Evolutionary conservation across 192 early-diverging fungal genomes (phyloP), one percentile per base, ranked within the genome.

Genomic region (Linnemannia elongata): DNA sequence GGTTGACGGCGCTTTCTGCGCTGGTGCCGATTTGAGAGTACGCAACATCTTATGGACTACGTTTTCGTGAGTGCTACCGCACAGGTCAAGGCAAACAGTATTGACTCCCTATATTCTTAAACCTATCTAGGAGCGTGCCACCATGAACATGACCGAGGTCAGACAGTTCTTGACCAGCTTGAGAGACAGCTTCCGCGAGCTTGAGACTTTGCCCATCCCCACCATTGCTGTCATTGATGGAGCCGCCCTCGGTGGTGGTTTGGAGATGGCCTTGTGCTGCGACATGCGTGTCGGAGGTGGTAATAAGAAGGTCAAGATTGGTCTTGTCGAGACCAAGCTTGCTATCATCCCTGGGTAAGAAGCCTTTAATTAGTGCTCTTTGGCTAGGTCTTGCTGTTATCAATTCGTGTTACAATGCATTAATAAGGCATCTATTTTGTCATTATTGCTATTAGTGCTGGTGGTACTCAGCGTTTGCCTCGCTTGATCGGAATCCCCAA

Each of bases 191-290:
- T 99, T 97, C 78, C 88, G 91, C 47, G 96, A 97, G 45, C 92
- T 99, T 10, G 98, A 95, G 93, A 91, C 95, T 2, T 86, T 99
- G 54, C 97, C 97, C 7, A 93, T 96, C 72, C 98, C 98, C 44
- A 99, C 98, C 6, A 98, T 99, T 85, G 95, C 97, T 2, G 96
- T 94, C 12, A 93, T 99, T 76, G 98, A 99, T 80, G 98, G 98
- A 22, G 94, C 95, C 24, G 97, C 97, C 1, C 89, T 99, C 18
- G 98, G 97, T 13, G 98, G 97, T 42, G 98, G 97, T 17, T 89
- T 98, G 60, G 97, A 99, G 85, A 88, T 99, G 81, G 96, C 97
- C 15, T 89, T 99, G 45, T 95, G 95, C 70, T 95, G 96, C 70
- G 97, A 99, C 89, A 89, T 99, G 78, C 90, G 98, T 12, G 91